These are phyloP conservation scores for Clavaria fumosa DNA, from an alignment of 768 basidiomycete species.

Conservation along the genomic window DNA sequence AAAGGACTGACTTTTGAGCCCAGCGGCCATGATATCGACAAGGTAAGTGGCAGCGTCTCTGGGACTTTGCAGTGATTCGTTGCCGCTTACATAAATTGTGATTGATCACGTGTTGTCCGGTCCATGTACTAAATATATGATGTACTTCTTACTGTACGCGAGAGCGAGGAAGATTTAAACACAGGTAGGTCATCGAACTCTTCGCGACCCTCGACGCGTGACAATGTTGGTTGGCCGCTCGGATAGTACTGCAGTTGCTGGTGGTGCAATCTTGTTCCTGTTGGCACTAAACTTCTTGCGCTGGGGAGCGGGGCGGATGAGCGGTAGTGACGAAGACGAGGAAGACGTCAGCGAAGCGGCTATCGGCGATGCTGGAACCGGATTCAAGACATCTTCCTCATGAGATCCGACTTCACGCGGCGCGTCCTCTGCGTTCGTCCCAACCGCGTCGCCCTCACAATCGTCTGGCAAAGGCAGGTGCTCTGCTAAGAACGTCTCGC, in stretches of 20 bases:
- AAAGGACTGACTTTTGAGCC: constrained; percentile 46
- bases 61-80: not conserved
- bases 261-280: constrained; percentile 8
- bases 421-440: constrained; percentile 10
- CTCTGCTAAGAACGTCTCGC: constrained; percentile 25
- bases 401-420: no score
- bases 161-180: constrained; percentile 6
- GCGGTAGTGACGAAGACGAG: constrained; percentile 17
- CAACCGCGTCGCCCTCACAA: constrained; percentile 13
- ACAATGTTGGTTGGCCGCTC: constrained; percentile 28
- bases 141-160: constrained; percentile 1
- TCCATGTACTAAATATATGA: not conserved
- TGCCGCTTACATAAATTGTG: not conserved
- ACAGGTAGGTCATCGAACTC: constrained; percentile 14
- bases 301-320: constrained; percentile 11
- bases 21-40: constrained; percentile 38
- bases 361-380: constrained; percentile 18
- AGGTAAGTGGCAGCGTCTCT: not conserved
- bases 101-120: not conserved
- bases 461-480: constrained; percentile 20
- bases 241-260: constrained; percentile 21
- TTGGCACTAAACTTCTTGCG: constrained; percentile 1
- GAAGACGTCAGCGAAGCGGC: constrained; percentile 29
- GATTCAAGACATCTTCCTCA: not conserved
- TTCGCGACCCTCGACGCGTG: constrained; percentile 20